These are phyloP conservation scores for Kwoniella sp. DNA, from an alignment of 768 basidiomycete species.

Conservation along the genomic window DNA sequence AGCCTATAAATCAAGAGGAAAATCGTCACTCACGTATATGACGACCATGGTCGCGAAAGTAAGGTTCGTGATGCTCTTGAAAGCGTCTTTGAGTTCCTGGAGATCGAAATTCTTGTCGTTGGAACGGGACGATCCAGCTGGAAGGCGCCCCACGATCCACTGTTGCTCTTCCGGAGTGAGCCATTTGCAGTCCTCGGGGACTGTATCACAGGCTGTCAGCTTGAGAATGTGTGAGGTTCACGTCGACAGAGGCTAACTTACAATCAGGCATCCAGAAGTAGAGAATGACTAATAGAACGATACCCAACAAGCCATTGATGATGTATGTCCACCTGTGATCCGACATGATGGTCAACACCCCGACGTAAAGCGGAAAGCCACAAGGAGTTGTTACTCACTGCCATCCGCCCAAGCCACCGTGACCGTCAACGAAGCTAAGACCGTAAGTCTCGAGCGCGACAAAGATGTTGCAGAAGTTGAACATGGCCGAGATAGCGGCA, in stretches of 20 bases:
- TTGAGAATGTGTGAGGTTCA: constrained; percentile 26
- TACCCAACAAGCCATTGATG: constrained; percentile 19
- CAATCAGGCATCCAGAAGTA: constrained; percentile 26
- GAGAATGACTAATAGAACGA: constrained; percentile 17
- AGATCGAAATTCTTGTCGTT: constrained; percentile 36
- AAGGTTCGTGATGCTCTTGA: constrained; percentile 16
- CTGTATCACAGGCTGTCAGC: constrained; percentile 28
- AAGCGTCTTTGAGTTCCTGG: constrained; percentile 24
- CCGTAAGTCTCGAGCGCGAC: constrained; percentile 37
- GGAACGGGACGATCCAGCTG: constrained; percentile 26
- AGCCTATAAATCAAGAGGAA: constrained; percentile 3
- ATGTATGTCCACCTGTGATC: constrained; percentile 18
- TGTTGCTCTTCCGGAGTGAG: constrained; percentile 36
- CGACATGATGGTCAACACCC: too few relatives aligned
- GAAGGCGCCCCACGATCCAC: constrained; percentile 35
- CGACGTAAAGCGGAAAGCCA: too few relatives aligned
- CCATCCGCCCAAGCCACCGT: constrained; percentile 35
- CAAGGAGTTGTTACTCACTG: constrained; percentile 21
- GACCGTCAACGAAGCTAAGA: constrained; percentile 31
- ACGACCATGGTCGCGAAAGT: constrained; percentile 18
- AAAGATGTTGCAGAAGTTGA: constrained; percentile 34
- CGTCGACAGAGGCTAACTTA: constrained; percentile 11
- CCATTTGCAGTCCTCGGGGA: constrained; percentile 30
- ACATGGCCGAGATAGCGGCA: constrained; percentile 21
- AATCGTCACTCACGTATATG: constrained; percentile 29